Percentiles rank a stretch among this genome's conserved stretches.
phyloP scores from a whole-genome alignment of 495 filamentous ascomycete species.

The Barbatosphaeria neglecta region DNA sequence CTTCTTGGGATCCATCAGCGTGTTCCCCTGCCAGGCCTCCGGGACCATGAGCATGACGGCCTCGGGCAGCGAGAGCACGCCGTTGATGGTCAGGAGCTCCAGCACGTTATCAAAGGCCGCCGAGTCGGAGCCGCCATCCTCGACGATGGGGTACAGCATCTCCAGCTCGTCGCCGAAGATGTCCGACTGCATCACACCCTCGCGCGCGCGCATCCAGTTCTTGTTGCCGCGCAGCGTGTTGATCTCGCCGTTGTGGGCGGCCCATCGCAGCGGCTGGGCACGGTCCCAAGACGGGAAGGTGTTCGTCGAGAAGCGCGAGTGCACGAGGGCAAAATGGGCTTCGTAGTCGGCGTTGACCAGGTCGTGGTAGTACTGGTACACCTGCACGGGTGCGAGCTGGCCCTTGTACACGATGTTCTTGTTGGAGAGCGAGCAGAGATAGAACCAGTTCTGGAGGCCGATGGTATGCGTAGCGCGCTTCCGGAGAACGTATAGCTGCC shows the following conservation, averaged over 20 bases:
- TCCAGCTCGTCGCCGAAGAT: constrained; percentile 93
- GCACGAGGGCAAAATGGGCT: constrained; percentile 93
- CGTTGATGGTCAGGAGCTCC: constrained; percentile 91
- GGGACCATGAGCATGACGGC: constrained; percentile 99
- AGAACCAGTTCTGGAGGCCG: constrained; percentile 98
- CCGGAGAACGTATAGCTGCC: constrained; percentile 85
- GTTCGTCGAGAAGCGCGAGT: constrained; percentile 98
- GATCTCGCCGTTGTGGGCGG: constrained; percentile 98
- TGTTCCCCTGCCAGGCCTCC: constrained; percentile 96
- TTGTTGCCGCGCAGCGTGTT: constrained; percentile 98
- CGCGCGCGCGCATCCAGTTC: constrained; percentile 99
- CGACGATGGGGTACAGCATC: constrained; percentile 83
- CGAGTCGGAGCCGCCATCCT: constrained; percentile 96
- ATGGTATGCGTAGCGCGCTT: constrained; percentile 93
- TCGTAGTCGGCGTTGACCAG: constrained; percentile 95
- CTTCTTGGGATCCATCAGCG: constrained; percentile 86
- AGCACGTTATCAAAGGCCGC: constrained; percentile 98
- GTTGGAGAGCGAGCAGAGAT: constrained; percentile 94
- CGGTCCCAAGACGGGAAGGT: constrained; percentile 99
- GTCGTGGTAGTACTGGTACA: constrained; percentile 99
- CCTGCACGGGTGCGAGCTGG: constrained; percentile 87
- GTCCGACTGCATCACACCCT: constrained; percentile 88
- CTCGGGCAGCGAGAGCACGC: constrained; percentile 90
- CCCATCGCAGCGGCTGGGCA: constrained; percentile 93
- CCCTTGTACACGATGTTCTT: constrained; percentile 99